phyloP scores from a whole-genome alignment of 352 stramenopile genomes.

The Phytophthora macrochlamydospora region DNA sequence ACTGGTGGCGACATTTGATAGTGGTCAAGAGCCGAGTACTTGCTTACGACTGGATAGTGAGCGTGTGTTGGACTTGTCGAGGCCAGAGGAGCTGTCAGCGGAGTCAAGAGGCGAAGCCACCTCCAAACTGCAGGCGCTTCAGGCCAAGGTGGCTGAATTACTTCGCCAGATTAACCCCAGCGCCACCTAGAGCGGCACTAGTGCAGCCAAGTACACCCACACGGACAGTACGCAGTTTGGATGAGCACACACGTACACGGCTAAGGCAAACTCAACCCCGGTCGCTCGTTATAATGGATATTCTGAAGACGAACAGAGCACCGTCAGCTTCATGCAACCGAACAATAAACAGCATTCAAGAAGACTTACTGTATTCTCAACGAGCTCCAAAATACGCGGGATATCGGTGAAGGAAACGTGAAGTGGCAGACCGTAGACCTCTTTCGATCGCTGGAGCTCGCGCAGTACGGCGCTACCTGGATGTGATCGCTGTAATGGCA shows the following conservation, averaged over 20 bases:
- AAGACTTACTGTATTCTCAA: conserved; percentile 79
- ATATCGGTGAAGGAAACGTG: conserved; percentile 91
- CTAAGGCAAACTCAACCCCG: conserved; percentile 91
- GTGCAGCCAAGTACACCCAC: conserved; percentile 92
- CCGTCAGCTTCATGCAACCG: conserved; percentile 5
- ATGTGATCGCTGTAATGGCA: conserved; percentile 17
- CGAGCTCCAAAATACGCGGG: conserved; percentile 67
- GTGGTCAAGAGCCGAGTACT: conserved; percentile 43
- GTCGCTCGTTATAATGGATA: conserved; percentile 88
- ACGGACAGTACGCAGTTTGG: conserved; percentile 90
- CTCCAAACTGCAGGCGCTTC: conserved; percentile 68
- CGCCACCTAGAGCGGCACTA: conserved; percentile 39
- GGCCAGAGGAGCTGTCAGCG: conserved; percentile 63
- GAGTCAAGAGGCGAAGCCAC: conserved; percentile 60
- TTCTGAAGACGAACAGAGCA: conserved; percentile 45
- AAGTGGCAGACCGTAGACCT: conserved; percentile 83
- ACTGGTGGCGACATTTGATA: conserved; percentile 69
- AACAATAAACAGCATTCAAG: conserved; percentile 20
- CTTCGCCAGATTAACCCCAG: conserved; percentile 62
- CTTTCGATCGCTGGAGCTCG: conserved; percentile 45
- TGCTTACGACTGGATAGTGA: conserved; percentile 70
- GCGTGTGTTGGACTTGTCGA: conserved; percentile 63
- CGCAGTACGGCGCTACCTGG: conserved; percentile 21
- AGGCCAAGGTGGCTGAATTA: conserved; percentile 71
- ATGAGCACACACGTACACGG: conserved; percentile 86